These are phyloP conservation scores for Beauveria asiatica DNA, from an alignment of 2,329 filamentous ascomycete genomes.

Conservation along the genomic window DNA sequence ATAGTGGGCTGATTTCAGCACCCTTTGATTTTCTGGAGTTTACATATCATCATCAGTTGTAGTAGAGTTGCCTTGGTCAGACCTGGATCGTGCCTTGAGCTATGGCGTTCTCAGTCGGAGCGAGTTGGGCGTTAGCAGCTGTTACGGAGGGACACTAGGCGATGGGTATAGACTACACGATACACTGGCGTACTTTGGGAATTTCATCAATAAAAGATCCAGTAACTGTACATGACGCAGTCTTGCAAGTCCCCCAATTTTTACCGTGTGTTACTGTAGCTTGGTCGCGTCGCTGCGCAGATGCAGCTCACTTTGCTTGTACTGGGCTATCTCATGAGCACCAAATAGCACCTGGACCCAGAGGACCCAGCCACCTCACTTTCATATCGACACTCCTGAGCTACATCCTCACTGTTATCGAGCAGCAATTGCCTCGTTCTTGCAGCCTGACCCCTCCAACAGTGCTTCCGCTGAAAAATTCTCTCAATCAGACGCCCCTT, in stretches of 20 bases:
- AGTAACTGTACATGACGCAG: not conserved
- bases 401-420: not conserved
- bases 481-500: not conserved
- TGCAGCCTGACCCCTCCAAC: not conserved
- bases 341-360: constrained; percentile 1
- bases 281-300: not conserved
- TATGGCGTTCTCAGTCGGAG: not conserved
- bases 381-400: constrained; percentile 3
- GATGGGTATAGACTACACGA: not conserved
- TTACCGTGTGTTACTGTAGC: not conserved
- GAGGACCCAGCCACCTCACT: constrained; percentile 12
- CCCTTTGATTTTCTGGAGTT: not conserved
- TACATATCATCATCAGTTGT: not conserved
- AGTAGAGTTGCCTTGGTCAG: constrained; percentile 1
- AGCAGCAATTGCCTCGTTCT: not conserved
- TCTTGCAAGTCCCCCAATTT: not conserved
- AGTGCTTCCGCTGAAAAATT: not conserved
- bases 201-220: not conserved
- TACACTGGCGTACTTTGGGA: not conserved
- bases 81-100: not conserved
- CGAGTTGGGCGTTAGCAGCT: constrained; percentile 10
- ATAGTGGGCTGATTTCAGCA: not conserved
- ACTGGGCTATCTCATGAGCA: constrained; percentile 7
- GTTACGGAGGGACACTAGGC: not conserved
- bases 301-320: constrained; percentile 1